Percentiles rank a stretch among this genome's conserved stretches.
phyloP scores from a whole-genome alignment of 2,329 filamentous ascomycete species.

The Colletotrichum lini region DNA sequence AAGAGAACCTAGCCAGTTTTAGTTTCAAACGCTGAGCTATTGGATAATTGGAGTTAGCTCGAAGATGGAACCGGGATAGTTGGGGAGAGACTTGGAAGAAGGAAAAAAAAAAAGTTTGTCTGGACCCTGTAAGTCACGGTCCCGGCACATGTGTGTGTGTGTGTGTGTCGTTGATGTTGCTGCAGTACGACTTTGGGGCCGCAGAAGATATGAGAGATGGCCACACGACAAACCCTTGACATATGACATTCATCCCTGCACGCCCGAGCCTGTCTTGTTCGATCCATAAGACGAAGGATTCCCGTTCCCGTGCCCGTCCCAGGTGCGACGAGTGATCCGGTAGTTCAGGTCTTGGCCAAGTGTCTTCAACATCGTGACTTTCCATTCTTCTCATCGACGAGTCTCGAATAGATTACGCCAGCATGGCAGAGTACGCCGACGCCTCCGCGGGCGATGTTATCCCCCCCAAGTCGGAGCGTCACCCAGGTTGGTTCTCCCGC shows the following conservation, averaged over 20 bases:
- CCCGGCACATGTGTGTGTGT: slow-evolving; percentile 9
- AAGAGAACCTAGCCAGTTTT: not conserved
- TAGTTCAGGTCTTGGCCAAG: slow-evolving; percentile 2
- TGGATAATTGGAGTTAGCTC: not conserved
- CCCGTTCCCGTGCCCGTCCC: not conserved
- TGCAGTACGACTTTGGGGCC: no score
- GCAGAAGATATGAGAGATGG: not conserved
- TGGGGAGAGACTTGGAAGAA: not conserved
- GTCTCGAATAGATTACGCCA: no score
- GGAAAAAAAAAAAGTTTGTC: slow-evolving; percentile 24
- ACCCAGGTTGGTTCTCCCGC: slow-evolving; percentile 45
- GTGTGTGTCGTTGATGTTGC: no score
- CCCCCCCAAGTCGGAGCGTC: slow-evolving; percentile 50
- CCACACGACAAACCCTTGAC: not conserved
- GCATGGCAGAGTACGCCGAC: slow-evolving; percentile 27
- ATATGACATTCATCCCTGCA: slow-evolving; percentile 29
- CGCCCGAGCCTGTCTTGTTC: not conserved
- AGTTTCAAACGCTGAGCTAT: slow-evolving; percentile 6
- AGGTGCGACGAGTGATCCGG: not conserved
- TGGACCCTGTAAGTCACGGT: slow-evolving; percentile 27
- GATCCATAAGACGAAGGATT: slow-evolving; percentile 36
- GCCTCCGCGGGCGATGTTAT: slow-evolving; percentile 16
- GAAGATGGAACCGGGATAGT: not conserved
- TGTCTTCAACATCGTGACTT: not conserved
- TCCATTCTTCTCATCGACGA: not conserved